Evolutionary conservation across 352 stramenopile genomes (phyloP).

Genomic region (Phytophthora palmivora): DNA sequence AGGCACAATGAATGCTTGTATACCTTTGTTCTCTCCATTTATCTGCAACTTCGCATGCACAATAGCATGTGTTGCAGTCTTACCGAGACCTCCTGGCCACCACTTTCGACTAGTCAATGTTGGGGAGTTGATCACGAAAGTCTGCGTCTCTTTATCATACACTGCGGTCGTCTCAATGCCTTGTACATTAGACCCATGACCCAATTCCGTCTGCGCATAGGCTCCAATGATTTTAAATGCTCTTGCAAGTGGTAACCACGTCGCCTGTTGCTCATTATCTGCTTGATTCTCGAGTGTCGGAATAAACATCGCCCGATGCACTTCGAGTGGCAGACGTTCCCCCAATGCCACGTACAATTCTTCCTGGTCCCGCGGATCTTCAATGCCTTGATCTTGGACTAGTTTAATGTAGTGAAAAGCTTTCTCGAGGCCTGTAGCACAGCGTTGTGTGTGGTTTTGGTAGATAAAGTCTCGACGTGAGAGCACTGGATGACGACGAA

Average conservation of each 20-base stretch:
- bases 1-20: constrained; percentile 35
- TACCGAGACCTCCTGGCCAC: constrained; percentile 79
- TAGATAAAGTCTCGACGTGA: constrained; percentile 21
- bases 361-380: constrained; percentile 26
- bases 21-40: constrained; percentile 19
- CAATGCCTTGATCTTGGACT: constrained; percentile 23
- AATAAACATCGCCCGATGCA: no score
- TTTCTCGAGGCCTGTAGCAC: constrained; percentile 30
- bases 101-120: constrained; percentile 95
- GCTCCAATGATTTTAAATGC: constrained; percentile 27
- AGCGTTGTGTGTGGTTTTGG: constrained; percentile 36
- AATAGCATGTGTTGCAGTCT: constrained; percentile 33
- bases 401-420: constrained; percentile 37
- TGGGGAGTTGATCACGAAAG: constrained; percentile 94
- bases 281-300: constrained; percentile 37
- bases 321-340: constrained; percentile 33
- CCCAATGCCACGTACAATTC: constrained; percentile 33
- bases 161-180: constrained; percentile 29
- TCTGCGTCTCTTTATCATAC: constrained; percentile 80
- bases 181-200: constrained; percentile 34
- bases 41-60: constrained; percentile 31
- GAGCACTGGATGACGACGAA: constrained; percentile 24
- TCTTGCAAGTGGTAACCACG: constrained; percentile 32
- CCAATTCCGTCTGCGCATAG: constrained; percentile 35
- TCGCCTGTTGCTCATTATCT: constrained; percentile 24